Evolutionary conservation across 148 eudicot species (phyloP).

Genomic region (Vaccinium macrocarpon): DNA sequence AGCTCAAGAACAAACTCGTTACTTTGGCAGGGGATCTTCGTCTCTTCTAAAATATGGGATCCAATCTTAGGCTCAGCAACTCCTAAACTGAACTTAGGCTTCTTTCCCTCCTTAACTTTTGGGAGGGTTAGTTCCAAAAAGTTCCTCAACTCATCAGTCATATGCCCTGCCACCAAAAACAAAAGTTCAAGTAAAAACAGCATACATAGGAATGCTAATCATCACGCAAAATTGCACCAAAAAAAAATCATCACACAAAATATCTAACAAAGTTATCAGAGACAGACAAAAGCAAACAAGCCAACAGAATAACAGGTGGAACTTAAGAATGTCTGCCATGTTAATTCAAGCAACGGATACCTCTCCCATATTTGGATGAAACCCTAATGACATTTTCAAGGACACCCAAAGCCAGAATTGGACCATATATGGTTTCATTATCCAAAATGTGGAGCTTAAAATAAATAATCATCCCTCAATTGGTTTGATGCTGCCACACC

Average conservation of each 20-base stretch:
- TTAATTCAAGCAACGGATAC: no score
- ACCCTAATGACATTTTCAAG: neutral
- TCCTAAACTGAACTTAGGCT: slow-evolving; percentile 71
- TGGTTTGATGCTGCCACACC: neutral
- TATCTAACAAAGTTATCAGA: neutral
- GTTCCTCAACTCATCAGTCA: slow-evolving; percentile 83
- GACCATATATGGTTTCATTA: neutral
- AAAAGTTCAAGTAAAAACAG: neutral
- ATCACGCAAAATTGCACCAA: no score
- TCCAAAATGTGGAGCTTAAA: neutral
- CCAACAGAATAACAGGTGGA: neutral
- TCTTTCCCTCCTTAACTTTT: slow-evolving; percentile 63
- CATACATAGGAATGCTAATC: neutral
- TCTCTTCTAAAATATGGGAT: slow-evolving; percentile 67
- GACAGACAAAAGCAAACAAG: neutral
- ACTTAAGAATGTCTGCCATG: neutral
- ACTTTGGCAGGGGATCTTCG: slow-evolving; percentile 79
- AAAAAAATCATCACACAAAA: neutral
- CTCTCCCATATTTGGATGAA: neutral
- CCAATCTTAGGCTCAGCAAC: slow-evolving; percentile 85
- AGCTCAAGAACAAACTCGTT: slow-evolving; percentile 85
- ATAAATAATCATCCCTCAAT: neutral
- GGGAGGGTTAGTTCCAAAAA: slow-evolving; percentile 71
- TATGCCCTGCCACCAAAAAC: slow-evolving; percentile 48
- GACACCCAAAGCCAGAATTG: neutral